Percentiles rank a stretch among this genome's conserved stretches.
These are phyloP conservation scores for Scheffersomyces segobiensis DNA, from an alignment of 1,139 yeast genomes.

Conservation along the genomic window DNA sequence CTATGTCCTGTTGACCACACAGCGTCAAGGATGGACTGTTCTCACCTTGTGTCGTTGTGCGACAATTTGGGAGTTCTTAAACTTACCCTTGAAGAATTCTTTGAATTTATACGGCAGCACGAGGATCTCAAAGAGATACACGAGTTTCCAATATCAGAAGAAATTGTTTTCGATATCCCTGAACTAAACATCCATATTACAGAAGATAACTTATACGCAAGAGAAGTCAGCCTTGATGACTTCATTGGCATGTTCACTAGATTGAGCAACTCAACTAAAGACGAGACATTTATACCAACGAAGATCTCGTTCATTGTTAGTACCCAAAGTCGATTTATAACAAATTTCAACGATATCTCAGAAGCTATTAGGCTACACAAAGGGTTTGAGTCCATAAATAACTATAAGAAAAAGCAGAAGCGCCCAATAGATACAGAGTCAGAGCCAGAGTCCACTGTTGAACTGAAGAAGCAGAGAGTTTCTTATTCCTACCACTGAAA, in stretches of 20 bases:
- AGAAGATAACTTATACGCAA: constrained; percentile 42
- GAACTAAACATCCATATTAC: constrained; percentile 34
- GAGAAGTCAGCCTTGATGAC: constrained; percentile 32
- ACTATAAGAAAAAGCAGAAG: neutral
- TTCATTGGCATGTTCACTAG: constrained; percentile 30
- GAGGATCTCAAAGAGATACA: constrained; percentile 28
- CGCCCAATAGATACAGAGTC: neutral
- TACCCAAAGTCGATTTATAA: constrained; percentile 33
- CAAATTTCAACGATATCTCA: constrained; percentile 28
- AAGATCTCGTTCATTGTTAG: constrained; percentile 25
- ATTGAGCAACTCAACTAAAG: constrained; percentile 22
- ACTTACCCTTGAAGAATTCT: constrained; percentile 25
- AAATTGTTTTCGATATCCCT: constrained; percentile 31
- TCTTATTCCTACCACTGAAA: neutral
- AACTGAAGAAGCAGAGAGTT: neutral
- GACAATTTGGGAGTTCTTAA: constrained; percentile 19
- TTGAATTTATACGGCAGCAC: constrained; percentile 26
- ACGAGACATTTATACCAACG: constrained; percentile 16
- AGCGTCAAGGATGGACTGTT: constrained; percentile 9
- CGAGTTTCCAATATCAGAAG: constrained; percentile 28
- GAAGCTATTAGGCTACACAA: constrained; percentile 21
- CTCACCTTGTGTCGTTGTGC: constrained; percentile 23
- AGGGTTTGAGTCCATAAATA: constrained; percentile 19
- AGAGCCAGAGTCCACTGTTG: neutral
- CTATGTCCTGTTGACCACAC: constrained; percentile 21